Evolutionary conservation across 1,284 basidiomycete genomes (phyloP).

Genomic region (Marasmius fiardii): DNA sequence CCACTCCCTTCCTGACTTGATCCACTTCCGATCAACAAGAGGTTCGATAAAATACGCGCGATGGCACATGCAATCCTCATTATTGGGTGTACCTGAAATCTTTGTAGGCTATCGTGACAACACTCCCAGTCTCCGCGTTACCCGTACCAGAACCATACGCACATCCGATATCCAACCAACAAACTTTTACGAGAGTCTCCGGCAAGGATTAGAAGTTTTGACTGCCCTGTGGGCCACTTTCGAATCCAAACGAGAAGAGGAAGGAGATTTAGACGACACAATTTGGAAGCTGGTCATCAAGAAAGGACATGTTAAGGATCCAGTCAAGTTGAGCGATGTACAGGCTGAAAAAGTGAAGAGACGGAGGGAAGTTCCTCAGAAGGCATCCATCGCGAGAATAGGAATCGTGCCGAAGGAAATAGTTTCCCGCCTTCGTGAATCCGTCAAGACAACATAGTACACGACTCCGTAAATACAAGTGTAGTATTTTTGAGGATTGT

Average conservation of each 20-base stretch:
- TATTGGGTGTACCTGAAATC: conserved; percentile 5
- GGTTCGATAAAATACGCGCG: not conserved
- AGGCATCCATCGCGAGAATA: not conserved
- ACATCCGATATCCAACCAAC: not conserved
- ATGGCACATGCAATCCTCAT: conserved; percentile 9
- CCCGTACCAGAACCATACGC: not conserved
- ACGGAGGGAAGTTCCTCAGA: conserved; percentile 3
- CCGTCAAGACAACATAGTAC: too few relatives aligned
- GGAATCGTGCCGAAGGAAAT: conserved; percentile 3
- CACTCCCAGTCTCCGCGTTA: not conserved
- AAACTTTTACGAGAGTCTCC: not conserved
- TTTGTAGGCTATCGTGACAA: conserved; percentile 4
- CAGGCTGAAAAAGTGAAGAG: conserved; percentile 4
- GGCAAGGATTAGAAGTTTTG: not conserved
- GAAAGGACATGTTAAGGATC: not conserved
- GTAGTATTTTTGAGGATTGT: too few relatives aligned
- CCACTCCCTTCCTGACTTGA: too few relatives aligned
- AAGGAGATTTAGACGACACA: not conserved
- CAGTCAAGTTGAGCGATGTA: not conserved
- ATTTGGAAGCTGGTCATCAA: conserved; percentile 3
- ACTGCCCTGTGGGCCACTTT: not conserved
- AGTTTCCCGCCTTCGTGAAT: not conserved
- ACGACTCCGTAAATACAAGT: too few relatives aligned
- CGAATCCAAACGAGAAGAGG: not conserved
- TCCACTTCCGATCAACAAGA: not conserved